Evolutionary conservation across 371 early-diverging fungal species (phyloP), one percentile per base, ranked within the genome.

Genomic region (Rhizopus sp.): DNA sequence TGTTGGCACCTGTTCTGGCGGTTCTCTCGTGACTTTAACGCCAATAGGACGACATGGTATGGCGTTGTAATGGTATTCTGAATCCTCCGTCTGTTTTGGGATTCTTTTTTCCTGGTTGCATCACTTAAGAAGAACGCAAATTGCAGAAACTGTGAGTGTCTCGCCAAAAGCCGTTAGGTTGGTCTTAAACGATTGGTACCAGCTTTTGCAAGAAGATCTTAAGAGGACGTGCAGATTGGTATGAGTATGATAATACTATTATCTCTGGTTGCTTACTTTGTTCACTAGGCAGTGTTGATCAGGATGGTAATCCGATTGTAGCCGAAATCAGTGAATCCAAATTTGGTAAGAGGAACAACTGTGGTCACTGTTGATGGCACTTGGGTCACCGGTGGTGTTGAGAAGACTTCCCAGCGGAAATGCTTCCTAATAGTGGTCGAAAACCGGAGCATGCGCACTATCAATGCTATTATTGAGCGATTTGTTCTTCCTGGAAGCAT

Each of bases 251-350:
- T n/a, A n/a, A n/a, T n/a, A n/a, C n/a, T n/a, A n/a, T n/a, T n/a
- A n/a, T n/a, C n/a, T n/a, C n/a, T n/a, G n/a, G n/a, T n/a, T n/a
- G n/a, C n/a, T n/a, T n/a, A n/a, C n/a, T n/a, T n/a, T n/a, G n/a
- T n/a, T n/a, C n/a, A n/a, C n/a, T n/a, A n/a, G n/a, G n/a, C n/a
- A n/a, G n/a, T n/a, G n/a, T n/a, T 7, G 42, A 40, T 31, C 3
- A 1, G 7, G 46, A 46, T 30, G 44, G 34, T 45, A 33, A 34
- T 12, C 57, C 39, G 16, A 42, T 57, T 30, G 37, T 55, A 3
- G 62, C 58, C 6, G 55, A 52, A 47, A 59, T 64, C 15, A 57
- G 55, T 50, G 64, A 59, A 56, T 52, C 57, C 16, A 55, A 64
- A 17, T 64, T 64, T 47, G 59, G 59, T 1, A 64, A 64, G 46